phyloP scores from a whole-genome alignment of 1,139 yeast species.

The Diutina scorzettiae region DNA sequence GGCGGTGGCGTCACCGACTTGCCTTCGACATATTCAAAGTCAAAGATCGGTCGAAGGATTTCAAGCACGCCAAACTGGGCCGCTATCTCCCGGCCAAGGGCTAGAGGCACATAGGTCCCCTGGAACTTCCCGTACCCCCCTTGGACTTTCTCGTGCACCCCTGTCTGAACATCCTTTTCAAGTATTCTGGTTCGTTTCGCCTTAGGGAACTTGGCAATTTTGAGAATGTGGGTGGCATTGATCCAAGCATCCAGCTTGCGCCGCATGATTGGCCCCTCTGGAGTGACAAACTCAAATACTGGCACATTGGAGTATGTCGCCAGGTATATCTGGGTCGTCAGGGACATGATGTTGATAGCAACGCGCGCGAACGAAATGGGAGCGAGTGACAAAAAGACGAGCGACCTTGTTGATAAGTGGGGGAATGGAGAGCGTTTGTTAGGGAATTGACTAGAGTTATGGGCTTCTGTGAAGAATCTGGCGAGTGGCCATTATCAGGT shows the following conservation, averaged over 20 bases:
- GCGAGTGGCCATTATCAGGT: too few species aligned
- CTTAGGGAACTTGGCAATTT: conserved; percentile 79
- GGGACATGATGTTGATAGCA: too few species aligned
- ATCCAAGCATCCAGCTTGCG: conserved; percentile 71
- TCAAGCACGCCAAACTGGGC: conserved; percentile 52
- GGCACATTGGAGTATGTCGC: conserved; percentile 67
- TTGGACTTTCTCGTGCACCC: conserved; percentile 83
- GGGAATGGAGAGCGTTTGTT: too few species aligned
- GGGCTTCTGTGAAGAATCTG: too few species aligned
- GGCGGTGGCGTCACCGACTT: conserved; percentile 58
- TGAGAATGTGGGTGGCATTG: conserved; percentile 84
- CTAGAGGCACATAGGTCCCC: conserved; percentile 86
- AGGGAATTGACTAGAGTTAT: too few species aligned
- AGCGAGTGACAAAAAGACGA: background rate
- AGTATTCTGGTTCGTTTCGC: conserved; percentile 74
- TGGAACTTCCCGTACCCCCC: conserved; percentile 94
- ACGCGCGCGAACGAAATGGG: background rate
- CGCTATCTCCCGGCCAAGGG: conserved; percentile 39
- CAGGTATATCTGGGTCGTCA: conserved; percentile 40
- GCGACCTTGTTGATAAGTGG: background rate
- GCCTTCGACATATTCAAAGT: conserved; percentile 46
- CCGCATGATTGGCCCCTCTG: conserved; percentile 76
- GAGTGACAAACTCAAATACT: conserved; percentile 57
- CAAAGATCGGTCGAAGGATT: conserved; percentile 56
- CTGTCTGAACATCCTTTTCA: conserved; percentile 80